Percentiles rank a stretch among this genome's conserved stretches.
phyloP scores from a whole-genome alignment of 2,329 filamentous ascomycete genomes.

The Sporothrix curviconia region DNA sequence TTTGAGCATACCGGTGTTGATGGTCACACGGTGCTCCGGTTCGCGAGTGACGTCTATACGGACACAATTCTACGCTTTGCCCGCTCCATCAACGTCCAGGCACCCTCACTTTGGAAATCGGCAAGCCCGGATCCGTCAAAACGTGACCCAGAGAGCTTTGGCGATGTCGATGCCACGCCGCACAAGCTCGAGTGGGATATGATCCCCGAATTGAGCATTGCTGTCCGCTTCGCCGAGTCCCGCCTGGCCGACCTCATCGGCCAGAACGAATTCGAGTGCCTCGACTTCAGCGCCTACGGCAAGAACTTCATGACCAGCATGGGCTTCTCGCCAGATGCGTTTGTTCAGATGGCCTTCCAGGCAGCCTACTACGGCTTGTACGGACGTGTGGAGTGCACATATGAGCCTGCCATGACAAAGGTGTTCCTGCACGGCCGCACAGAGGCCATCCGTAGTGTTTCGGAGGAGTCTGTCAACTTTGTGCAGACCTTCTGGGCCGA shows the following conservation, averaged over 20 bases:
- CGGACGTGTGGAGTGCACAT: conserved; percentile 86
- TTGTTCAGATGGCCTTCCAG: conserved; percentile 98
- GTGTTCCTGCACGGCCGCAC: conserved; percentile 87
- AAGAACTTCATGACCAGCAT: conserved; percentile 97
- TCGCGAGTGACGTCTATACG: conserved; percentile 93
- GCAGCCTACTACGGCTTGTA: conserved; percentile 97
- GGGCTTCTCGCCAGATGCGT: conserved; percentile 95
- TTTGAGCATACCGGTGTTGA: conserved; percentile 98
- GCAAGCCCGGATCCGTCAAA: conserved; percentile 88
- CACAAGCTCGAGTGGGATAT: conserved; percentile 98
- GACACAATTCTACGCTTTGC: conserved; percentile 96
- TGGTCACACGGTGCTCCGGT: conserved; percentile 91
- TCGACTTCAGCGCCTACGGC: conserved; percentile 84
- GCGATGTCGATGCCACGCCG: conserved; percentile 86
- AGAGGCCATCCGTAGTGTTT: conserved; percentile 84
- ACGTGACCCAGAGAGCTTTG: conserved; percentile 83
- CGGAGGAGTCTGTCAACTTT: conserved; percentile 76
- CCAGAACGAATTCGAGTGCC: conserved; percentile 90
- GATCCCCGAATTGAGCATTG: conserved; percentile 82
- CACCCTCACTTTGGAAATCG: conserved; percentile 86
- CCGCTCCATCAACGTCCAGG: conserved; percentile 87
- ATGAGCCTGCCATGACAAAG: conserved; percentile 98
- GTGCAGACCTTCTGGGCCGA: conserved; percentile 94
- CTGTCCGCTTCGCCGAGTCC: conserved; percentile 91
- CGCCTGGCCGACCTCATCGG: conserved; percentile 88